Evolutionary conservation across 179 eudicot genomes (phyloP).

Genomic region (Beta macrorhiza): DNA sequence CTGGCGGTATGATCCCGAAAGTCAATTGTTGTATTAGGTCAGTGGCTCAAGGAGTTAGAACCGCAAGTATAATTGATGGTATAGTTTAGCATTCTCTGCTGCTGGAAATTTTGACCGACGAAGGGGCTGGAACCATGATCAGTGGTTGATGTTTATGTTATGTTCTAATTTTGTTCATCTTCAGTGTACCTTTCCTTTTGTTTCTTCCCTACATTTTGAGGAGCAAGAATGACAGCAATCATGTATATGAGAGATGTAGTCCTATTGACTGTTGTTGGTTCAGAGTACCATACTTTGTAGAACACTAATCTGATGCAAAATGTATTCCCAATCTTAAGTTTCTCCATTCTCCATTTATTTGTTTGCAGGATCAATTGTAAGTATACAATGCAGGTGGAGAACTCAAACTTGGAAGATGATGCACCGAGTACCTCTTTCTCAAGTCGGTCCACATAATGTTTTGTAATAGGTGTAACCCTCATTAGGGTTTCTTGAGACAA

Average conservation of each 20-base stretch:
- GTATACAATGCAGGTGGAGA: no score
- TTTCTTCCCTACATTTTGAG: neutral
- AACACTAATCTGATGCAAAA: neutral
- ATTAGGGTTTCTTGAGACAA: no score
- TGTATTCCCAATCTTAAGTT: neutral
- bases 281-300: neutral
- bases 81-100: slow-evolving; percentile 71
- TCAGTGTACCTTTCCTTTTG: neutral
- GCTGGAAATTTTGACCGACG: slow-evolving; percentile 71
- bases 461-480: no score
- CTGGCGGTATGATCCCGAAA: slow-evolving; percentile 92
- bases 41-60: slow-evolving; percentile 73
- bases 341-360: no score
- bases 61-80: slow-evolving; percentile 88
- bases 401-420: no score
- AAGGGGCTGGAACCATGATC: slow-evolving; percentile 91
- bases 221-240: slow-evolving; percentile 1
- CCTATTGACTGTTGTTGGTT: neutral
- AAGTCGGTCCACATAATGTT: no score
- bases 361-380: no score
- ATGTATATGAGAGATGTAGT: slow-evolving; percentile 8
- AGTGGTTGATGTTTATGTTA: slow-evolving; percentile 45
- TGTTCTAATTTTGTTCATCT: neutral
- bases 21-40: slow-evolving; percentile 84
- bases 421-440: no score